phyloP scores from a whole-genome alignment of 2,329 filamentous ascomycete species.

The Clarireedia homoeocarpa region DNA sequence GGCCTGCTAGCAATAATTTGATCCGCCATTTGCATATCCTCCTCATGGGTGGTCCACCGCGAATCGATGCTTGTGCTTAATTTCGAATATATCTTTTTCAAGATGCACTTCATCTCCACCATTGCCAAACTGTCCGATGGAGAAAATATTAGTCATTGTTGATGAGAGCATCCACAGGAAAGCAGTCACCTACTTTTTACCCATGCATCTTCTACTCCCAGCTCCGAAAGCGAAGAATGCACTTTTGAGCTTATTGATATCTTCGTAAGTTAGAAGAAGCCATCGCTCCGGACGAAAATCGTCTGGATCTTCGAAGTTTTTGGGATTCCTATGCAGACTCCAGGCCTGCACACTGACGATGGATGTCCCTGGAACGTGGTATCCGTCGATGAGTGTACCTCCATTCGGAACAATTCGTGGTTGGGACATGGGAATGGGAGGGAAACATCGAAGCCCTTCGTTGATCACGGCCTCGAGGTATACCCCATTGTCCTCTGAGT shows the following conservation, averaged over 20 bases:
- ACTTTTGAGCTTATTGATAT: constrained; percentile 61
- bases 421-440: constrained; percentile 60
- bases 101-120: constrained; percentile 59
- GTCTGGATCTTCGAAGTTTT: constrained; percentile 73
- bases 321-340: constrained; percentile 50
- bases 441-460: constrained; percentile 55
- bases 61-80: constrained; percentile 45
- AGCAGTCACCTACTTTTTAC: constrained; percentile 51
- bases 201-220: constrained; percentile 58
- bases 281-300: constrained; percentile 75
- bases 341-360: constrained; percentile 55
- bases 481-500: constrained; percentile 38
- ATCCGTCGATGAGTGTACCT: constrained; percentile 48
- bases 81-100: constrained; percentile 53
- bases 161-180: not conserved
- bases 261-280: constrained; percentile 65
- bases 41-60: constrained; percentile 43
- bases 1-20: constrained; percentile 44
- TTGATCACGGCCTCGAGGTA: constrained; percentile 57
- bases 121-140: constrained; percentile 40
- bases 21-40: constrained; percentile 57
- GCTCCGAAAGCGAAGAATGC: constrained; percentile 59
- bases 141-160: not conserved
- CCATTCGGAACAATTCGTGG: constrained; percentile 49
- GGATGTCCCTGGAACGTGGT: constrained; percentile 43